A percentile compares a stretch with the other conserved stretches of the same genome.
Evolutionary conservation across 257 asterid genomes (phyloP).

Genomic region (Forsythia viridissima): DNA sequence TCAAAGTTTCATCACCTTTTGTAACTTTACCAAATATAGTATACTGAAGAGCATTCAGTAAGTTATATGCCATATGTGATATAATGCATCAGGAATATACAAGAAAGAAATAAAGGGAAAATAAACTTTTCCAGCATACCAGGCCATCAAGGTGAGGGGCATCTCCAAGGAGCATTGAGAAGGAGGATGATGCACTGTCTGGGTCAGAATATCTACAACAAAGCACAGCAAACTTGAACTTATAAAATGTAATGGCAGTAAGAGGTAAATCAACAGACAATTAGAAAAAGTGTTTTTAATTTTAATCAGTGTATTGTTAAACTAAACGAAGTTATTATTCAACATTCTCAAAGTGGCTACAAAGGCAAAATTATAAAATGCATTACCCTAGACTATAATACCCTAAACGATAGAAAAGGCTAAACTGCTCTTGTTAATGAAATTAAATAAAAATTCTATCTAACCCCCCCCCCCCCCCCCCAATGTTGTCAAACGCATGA

Average conservation of each 20-base stretch:
- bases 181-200: slow-evolving; percentile 87
- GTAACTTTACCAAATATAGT: slow-evolving; percentile 95
- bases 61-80: slow-evolving; percentile 7
- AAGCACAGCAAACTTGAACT: slow-evolving; percentile 20
- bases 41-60: slow-evolving; percentile 54
- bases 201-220: slow-evolving; percentile 70
- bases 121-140: slow-evolving; percentile 42
- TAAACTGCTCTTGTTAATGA: too few species aligned
- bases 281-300: neutral
- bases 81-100: neutral
- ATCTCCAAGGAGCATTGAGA: slow-evolving; percentile 93
- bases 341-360: too few species aligned
- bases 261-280: slow-evolving; percentile 10
- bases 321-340: too few species aligned
- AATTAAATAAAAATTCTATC: too few species aligned
- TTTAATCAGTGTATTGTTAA: neutral
- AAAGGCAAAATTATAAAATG: too few species aligned
- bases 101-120: slow-evolving; percentile 6
- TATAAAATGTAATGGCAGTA: neutral
- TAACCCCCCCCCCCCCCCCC: too few species aligned
- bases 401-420: too few species aligned
- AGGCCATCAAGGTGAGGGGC: slow-evolving; percentile 96
- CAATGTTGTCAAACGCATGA: too few species aligned
- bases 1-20: slow-evolving; percentile 88
- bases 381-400: too few species aligned